Percentiles rank a stretch among this genome's conserved stretches.
phyloP scores from a whole-genome alignment of 192 early-diverging fungal species.

The Coemansia sp. region DNA sequence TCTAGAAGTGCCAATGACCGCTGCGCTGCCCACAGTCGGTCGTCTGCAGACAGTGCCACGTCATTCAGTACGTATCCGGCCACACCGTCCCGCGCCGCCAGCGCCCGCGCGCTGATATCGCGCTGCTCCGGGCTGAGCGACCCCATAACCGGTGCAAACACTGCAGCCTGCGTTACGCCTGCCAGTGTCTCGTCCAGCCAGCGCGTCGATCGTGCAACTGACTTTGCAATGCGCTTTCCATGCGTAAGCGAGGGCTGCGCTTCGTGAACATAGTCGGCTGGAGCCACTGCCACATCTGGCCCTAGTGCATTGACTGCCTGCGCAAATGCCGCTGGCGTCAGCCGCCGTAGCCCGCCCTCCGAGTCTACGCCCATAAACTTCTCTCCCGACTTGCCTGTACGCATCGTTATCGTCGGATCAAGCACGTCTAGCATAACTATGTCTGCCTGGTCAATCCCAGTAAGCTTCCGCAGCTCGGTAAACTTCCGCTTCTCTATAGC shows the following conservation, averaged over 20 bases:
- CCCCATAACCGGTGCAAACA: conserved; percentile 50
- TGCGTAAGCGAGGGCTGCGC: conserved; percentile 35
- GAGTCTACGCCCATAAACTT: conserved; percentile 43
- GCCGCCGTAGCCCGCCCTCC: conserved; percentile 34
- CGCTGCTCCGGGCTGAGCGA: conserved; percentile 41
- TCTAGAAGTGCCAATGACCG: conserved; percentile 38
- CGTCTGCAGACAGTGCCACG: conserved; percentile 20
- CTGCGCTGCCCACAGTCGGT: conserved; percentile 31
- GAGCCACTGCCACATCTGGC: conserved; percentile 44
- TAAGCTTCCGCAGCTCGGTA: conserved; percentile 25
- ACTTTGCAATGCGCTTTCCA: conserved; percentile 50
- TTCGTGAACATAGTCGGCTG: conserved; percentile 44
- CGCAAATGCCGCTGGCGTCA: conserved; percentile 36
- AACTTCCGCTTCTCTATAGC: conserved; percentile 7
- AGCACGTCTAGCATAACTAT: conserved; percentile 38
- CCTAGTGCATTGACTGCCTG: conserved; percentile 20
- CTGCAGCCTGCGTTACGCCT: conserved; percentile 14
- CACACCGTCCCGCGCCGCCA: conserved; percentile 19
- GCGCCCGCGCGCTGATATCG: conserved; percentile 20
- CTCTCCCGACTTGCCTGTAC: conserved; percentile 26
- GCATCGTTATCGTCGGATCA: conserved; percentile 28
- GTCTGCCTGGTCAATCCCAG: conserved; percentile 19
- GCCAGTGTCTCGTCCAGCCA: conserved; percentile 50
- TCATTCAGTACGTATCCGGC: conserved; percentile 45
- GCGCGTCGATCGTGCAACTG: conserved; percentile 31